Percentiles rank a stretch among this genome's conserved stretches.
Evolutionary conservation across 1,284 basidiomycete species (phyloP).

Genomic region (Xerocomus minutiporus): DNA sequence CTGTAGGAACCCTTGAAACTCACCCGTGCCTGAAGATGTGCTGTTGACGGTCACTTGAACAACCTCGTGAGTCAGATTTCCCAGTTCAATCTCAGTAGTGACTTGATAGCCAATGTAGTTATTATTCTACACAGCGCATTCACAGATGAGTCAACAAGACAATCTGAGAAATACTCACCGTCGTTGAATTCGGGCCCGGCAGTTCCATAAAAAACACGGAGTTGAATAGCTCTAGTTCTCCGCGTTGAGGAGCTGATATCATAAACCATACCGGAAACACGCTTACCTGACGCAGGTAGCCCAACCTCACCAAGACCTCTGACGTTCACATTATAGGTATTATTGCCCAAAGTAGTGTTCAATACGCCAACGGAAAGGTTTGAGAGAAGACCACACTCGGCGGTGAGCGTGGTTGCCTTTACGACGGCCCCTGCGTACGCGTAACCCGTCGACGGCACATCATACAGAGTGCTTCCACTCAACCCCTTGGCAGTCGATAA

Average conservation of each 20-base stretch:
- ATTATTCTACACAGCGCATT: not conserved
- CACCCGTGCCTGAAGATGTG: not conserved
- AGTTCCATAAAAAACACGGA: not conserved
- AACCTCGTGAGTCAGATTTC: not conserved
- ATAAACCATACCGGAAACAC: not conserved
- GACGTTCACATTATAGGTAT: not conserved
- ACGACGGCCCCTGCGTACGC: slow-evolving; percentile 7
- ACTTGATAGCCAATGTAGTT: slow-evolving; percentile 1
- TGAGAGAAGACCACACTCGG: slow-evolving; percentile 13
- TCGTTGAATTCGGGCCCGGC: not conserved
- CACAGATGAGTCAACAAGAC: not conserved
- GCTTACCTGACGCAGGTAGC: not conserved
- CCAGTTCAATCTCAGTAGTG: slow-evolving; percentile 3
- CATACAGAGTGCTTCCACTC: slow-evolving; percentile 11
- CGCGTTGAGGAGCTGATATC: not conserved
- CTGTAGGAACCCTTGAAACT: not conserved
- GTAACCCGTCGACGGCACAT: slow-evolving; percentile 1
- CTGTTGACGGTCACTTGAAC: not conserved
- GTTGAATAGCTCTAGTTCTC: not conserved
- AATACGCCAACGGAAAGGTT: not conserved
- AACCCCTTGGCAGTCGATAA: slow-evolving; percentile 12
- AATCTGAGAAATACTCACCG: not conserved
- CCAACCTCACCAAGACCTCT: slow-evolving; percentile 5
- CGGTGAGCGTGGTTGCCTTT: slow-evolving; percentile 9
- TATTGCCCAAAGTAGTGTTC: not conserved